phyloP scores from a whole-genome alignment of 140 eudicot species.

The Ambrosia hybrid region DNA sequence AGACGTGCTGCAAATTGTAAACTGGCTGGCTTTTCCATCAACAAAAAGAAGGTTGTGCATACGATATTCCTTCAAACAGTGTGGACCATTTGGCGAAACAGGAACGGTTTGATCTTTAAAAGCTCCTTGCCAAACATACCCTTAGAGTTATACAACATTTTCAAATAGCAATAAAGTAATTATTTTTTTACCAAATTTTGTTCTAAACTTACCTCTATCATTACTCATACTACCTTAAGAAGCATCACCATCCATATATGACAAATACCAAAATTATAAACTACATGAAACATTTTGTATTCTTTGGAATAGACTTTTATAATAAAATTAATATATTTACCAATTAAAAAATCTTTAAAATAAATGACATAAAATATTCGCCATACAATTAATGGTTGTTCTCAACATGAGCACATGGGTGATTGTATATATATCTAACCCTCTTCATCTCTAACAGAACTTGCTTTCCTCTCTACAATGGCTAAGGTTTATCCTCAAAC shows the following conservation, averaged over 20 bases:
- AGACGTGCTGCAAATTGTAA: too few species aligned
- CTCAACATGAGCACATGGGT: conserved; percentile 14
- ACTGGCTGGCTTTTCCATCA: too few species aligned
- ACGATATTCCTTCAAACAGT: too few species aligned
- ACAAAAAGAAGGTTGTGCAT: too few species aligned
- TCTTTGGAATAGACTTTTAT: neutral
- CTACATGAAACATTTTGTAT: neutral
- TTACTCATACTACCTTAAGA: neutral
- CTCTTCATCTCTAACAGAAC: conserved; percentile 23
- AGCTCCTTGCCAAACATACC: too few species aligned
- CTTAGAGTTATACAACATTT: too few species aligned
- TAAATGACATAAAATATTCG: conserved; percentile 2
- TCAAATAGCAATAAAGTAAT: too few species aligned
- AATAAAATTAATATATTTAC: neutral
- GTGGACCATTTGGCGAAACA: too few species aligned
- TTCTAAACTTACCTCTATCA: too few species aligned
- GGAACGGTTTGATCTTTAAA: too few species aligned
- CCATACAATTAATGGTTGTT: conserved; percentile 22
- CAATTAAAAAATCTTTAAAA: neutral
- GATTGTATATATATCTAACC: conserved; percentile 23
- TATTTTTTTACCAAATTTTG: too few species aligned
- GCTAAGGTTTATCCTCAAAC: conserved; percentile 48
- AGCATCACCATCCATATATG: neutral
- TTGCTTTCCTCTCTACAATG: conserved; percentile 28
- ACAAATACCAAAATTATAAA: neutral